Conservation (phyloP, 177 flowering plant species). For the Telopea speciosissima region DNA sequence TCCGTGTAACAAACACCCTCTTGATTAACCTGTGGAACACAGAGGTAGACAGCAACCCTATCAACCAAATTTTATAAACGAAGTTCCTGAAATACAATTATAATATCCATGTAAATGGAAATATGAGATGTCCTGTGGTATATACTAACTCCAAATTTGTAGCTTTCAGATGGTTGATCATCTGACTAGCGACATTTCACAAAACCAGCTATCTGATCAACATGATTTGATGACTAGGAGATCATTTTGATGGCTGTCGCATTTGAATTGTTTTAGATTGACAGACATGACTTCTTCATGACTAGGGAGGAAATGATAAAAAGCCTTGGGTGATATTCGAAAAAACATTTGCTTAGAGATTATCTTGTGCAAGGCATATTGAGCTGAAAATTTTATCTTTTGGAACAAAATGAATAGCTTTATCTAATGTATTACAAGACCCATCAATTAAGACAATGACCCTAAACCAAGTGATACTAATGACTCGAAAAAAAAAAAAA, state of each 20-base stretch:
- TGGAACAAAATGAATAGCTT: no score
- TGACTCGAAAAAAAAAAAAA: no score
- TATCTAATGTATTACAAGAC: no score
- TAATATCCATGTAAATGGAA: not conserved
- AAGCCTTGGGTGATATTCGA: not conserved
- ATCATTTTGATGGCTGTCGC: not conserved
- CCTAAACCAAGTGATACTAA: not conserved
- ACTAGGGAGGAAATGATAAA: not conserved
- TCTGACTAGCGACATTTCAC: not conserved
- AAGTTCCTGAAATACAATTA: not conserved
- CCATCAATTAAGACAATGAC: not conserved
- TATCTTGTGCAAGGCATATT: not conserved
- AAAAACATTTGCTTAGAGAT: not conserved
- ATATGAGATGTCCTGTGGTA: not conserved
- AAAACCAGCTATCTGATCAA: not conserved
- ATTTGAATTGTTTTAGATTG: not conserved
- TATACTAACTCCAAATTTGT: not conserved
- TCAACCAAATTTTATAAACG: not conserved
- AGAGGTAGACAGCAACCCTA: not conserved
- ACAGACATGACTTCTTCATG: not conserved
- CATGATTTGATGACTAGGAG: not conserved
- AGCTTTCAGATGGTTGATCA: not conserved
- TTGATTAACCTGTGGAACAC: constrained; percentile 28
- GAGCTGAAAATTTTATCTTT: not conserved
- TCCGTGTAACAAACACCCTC: constrained; percentile 31